Base-by-base conservation (phyloP, 2,329 filamentous ascomycete species). In the Sporothrix dimorphospora region DNA sequence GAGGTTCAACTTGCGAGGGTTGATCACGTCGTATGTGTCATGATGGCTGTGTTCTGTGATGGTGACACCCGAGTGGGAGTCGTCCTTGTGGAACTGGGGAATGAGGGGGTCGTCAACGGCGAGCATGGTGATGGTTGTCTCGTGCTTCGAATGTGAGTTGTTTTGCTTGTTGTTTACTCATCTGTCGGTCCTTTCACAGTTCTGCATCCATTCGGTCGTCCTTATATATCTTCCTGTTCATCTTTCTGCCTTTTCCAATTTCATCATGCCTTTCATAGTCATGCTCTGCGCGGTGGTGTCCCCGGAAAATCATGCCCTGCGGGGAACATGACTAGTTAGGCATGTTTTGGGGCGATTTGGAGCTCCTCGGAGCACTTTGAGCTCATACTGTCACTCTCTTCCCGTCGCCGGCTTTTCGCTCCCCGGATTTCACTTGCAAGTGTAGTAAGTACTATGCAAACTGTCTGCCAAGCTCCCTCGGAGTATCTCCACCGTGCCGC, bases 101-200 rank as follows among this genome's bases (percentile, higher is more conserved):
- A 63, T 63, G 6, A 63, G 59, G 19, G 59, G 59, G 19, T 63
- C 59, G 59, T 63, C 59, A n/a, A 42, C 59, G 38, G n/a, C 59
- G 59, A 63, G 59, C 59, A 63, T 63, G 51, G 51, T 24, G 9
- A 5, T 55, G 21, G 51, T 30, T n/a, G n/a, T n/a, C n/a, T n/a
- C n/a, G n/a, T n/a, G n/a, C n/a, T n/a, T n/a, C n/a, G n/a, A n/a
- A n/a, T n/a, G n/a, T n/a, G n/a, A n/a, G n/a, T n/a, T n/a, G n/a
- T n/a, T n/a, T n/a, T n/a, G n/a, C n/a, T n/a, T n/a, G n/a, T n/a
- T n/a, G n/a, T n/a, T n/a, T n/a, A n/a, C n/a, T n/a, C n/a, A n/a
- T n/a, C n/a, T n/a, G n/a, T n/a, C n/a, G n/a, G n/a, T n/a, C n/a
- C n/a, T n/a, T n/a, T n/a, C n/a, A n/a, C n/a, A n/a, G n/a, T n/a